These are phyloP conservation scores for Rhizopogon rudus DNA, from an alignment of 768 basidiomycete genomes.

Conservation along the genomic window DNA sequence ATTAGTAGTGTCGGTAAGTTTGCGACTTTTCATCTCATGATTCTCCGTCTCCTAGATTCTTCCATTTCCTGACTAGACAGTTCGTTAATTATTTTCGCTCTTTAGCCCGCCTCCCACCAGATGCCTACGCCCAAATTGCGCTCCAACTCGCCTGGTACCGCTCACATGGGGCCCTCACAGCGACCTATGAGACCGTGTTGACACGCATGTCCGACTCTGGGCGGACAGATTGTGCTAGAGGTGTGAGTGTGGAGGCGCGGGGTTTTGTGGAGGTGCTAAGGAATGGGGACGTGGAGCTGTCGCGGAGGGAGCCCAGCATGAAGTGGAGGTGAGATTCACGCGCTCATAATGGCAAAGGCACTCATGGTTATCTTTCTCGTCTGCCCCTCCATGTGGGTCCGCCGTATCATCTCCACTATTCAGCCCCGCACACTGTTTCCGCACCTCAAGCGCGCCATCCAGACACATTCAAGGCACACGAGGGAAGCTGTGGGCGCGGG, in stretches of 20 bases:
- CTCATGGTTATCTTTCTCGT: background rate
- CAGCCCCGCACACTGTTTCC: constrained; percentile 27
- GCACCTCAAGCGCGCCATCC: constrained; percentile 63
- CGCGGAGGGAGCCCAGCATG: no score
- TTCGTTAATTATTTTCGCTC: background rate
- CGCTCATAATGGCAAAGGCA: background rate
- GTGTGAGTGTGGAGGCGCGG: constrained; percentile 64
- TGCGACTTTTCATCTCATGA: background rate
- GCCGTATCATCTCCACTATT: background rate
- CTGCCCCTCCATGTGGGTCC: background rate
- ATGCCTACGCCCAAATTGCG: constrained; percentile 88
- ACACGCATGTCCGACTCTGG: constrained; percentile 85
- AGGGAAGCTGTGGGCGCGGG: constrained; percentile 77
- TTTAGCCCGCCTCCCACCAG: constrained; percentile 56
- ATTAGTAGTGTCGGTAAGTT: constrained; percentile 68
- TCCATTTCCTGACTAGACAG: background rate
- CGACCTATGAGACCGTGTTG: constrained; percentile 90
- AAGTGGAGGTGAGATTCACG: background rate
- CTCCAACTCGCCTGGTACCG: constrained; percentile 90
- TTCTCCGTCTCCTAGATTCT: background rate
- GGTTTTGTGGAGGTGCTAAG: constrained; percentile 14
- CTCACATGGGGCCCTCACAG: constrained; percentile 69
- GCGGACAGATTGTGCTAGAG: constrained; percentile 77
- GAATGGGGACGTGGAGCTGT: background rate
- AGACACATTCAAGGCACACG: constrained; percentile 66